Evolutionary conservation across 176 grass and related monocot species (phyloP).

Genomic region (Calamus simplicifolius): DNA sequence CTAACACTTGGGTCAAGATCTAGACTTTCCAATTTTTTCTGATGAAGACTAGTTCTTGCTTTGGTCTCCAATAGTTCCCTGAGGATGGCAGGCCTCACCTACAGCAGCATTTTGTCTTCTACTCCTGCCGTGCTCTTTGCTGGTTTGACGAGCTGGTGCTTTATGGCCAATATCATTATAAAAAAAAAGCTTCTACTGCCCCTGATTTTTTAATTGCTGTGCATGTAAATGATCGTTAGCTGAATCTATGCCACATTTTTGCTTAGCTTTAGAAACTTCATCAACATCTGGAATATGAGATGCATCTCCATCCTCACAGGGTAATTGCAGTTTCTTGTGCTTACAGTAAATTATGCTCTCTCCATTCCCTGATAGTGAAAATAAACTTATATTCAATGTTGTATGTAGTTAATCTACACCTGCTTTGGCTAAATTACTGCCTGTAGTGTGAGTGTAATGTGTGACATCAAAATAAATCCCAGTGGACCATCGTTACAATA

Average conservation of each 20-base stretch:
- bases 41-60: slow-evolving; percentile 22
- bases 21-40: slow-evolving; percentile 18
- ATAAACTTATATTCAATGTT: too few relatives aligned
- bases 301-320: slow-evolving; percentile 10
- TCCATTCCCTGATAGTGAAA: too few relatives aligned
- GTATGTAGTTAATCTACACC: too few relatives aligned
- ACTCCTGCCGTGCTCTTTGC: slow-evolving; percentile 1
- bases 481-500: too few relatives aligned
- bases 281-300: slow-evolving; percentile 8
- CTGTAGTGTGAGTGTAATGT: too few relatives aligned
- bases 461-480: too few relatives aligned
- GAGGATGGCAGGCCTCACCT: slow-evolving; percentile 9
- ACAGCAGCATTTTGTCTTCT: slow-evolving; percentile 15
- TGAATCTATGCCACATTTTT: slow-evolving; percentile 12
- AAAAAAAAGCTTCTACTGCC: slow-evolving; percentile 20
- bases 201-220: slow-evolving; percentile 11
- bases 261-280: slow-evolving; percentile 10
- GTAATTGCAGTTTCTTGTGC: too few relatives aligned
- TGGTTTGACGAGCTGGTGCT: slow-evolving; percentile 23
- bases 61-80: slow-evolving; percentile 14
- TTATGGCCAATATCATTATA: slow-evolving; percentile 17
- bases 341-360: too few relatives aligned
- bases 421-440: too few relatives aligned
- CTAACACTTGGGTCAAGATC: slow-evolving; percentile 15
- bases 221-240: slow-evolving; percentile 8